Evolutionary conservation across 208 protist species (phyloP).

Genomic region (Acanthamoeba culbertsoni): DNA sequence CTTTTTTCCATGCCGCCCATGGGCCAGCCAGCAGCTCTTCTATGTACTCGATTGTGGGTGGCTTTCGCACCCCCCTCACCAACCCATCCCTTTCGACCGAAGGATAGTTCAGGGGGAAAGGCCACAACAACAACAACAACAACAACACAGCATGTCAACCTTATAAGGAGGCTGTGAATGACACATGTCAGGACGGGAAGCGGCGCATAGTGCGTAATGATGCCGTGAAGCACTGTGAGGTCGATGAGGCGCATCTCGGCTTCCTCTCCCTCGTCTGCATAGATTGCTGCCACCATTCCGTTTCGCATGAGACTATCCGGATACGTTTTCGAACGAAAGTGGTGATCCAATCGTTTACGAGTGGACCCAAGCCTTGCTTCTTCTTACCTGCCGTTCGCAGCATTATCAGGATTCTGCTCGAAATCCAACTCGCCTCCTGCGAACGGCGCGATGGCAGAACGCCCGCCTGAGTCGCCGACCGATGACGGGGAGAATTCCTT

Average conservation of each 20-base stretch:
- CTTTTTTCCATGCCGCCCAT: conserved; percentile 3
- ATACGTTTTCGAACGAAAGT: neutral
- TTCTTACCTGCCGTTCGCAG: conserved; percentile 34
- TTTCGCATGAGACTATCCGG: neutral
- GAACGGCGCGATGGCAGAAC: neutral
- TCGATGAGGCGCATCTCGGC: neutral
- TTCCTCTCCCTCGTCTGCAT: neutral
- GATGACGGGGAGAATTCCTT: too few relatives aligned
- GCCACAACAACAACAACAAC: neutral
- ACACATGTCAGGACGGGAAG: conserved; percentile 18
- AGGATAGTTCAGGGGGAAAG: neutral
- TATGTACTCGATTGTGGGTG: neutral
- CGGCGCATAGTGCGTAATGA: conserved; percentile 53
- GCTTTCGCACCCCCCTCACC: neutral
- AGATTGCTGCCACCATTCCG: neutral
- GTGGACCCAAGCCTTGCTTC: too few relatives aligned
- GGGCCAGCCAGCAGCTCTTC: neutral
- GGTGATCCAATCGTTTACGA: neutral
- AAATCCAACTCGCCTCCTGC: neutral
- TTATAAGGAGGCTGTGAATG: conserved; percentile 15
- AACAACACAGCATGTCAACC: neutral
- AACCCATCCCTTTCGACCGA: neutral
- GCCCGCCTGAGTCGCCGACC: too few relatives aligned
- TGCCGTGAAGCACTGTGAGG: conserved; percentile 26
- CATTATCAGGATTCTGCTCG: neutral